phyloP scores from a whole-genome alignment of 352 stramenopile species.

The Phytophthora aleatoria region DNA sequence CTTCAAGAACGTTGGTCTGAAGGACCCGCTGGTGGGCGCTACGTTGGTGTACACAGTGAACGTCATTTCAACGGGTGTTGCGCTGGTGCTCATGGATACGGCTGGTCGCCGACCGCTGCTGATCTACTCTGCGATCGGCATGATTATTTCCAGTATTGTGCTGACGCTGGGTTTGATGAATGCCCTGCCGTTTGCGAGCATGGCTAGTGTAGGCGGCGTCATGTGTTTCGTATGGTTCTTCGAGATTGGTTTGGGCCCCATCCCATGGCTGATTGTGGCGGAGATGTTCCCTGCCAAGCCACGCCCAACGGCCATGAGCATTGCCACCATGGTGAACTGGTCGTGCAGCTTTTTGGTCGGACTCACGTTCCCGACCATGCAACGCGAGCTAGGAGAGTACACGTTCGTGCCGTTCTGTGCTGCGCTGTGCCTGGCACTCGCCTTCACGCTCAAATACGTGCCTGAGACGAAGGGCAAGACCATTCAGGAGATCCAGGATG shows the following conservation, averaged over 20 bases:
- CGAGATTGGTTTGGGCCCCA: constrained; percentile 84
- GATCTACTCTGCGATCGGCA: constrained; percentile 71
- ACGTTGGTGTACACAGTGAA: constrained; percentile 73
- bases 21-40: constrained; percentile 68
- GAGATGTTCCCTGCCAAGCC: constrained; percentile 97
- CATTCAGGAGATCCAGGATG: constrained; percentile 69
- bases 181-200: constrained; percentile 64
- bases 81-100: constrained; percentile 78
- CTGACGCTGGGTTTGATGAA: constrained; percentile 73
- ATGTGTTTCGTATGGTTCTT: constrained; percentile 85
- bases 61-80: constrained; percentile 73
- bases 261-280: constrained; percentile 96
- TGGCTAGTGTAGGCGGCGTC: constrained; percentile 61
- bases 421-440: constrained; percentile 73
- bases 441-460: constrained; percentile 85
- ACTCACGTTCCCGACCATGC: constrained; percentile 92
- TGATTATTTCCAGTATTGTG: constrained; percentile 72
- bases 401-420: constrained; percentile 91
- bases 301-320: constrained; percentile 89
- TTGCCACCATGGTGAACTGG: constrained; percentile 96
- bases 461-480: constrained; percentile 92
- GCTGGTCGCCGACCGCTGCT: constrained; percentile 66
- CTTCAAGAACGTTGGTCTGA: constrained; percentile 71
- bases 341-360: constrained; percentile 95
- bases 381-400: constrained; percentile 83